Evolutionary conservation across 805 yeast species (phyloP).

Genomic region (Osmozyma mogii): DNA sequence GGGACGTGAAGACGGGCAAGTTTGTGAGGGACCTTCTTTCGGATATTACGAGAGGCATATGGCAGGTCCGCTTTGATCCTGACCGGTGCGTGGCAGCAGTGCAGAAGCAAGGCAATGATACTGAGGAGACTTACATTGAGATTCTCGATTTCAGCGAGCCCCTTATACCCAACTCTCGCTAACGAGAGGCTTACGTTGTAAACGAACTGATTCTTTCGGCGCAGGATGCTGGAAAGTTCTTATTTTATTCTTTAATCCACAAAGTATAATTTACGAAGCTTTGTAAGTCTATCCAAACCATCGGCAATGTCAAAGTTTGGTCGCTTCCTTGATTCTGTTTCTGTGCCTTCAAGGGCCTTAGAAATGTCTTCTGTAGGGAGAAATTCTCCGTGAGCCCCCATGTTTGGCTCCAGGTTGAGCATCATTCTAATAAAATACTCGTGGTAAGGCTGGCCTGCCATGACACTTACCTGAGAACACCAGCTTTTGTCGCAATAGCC

Average conservation of each 20-base stretch:
- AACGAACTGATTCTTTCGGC: not conserved
- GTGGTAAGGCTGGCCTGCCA: conserved; percentile 9
- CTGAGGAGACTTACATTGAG: conserved; percentile 64
- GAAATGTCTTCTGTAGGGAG: conserved; percentile 9
- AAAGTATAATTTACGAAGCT: conserved; percentile 29
- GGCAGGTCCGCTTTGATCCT: conserved; percentile 90
- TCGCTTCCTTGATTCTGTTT: conserved; percentile 10
- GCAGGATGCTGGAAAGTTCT: too few species aligned
- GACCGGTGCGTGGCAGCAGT: conserved; percentile 88
- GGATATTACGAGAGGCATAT: conserved; percentile 76
- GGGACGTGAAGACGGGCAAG: conserved; percentile 76
- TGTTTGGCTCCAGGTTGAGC: conserved; percentile 13
- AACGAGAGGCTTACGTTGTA: not conserved
- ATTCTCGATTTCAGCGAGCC: conserved; percentile 67
- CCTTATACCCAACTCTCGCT: conserved; percentile 6
- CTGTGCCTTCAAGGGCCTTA: conserved; percentile 7
- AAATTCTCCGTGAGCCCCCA: conserved; percentile 22
- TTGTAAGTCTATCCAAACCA: conserved; percentile 24
- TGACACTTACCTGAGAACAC: conserved; percentile 21
- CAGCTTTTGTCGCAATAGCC: conserved; percentile 32
- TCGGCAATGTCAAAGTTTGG: conserved; percentile 23
- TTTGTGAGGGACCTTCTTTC: conserved; percentile 65
- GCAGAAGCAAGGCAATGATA: conserved; percentile 45
- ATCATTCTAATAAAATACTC: conserved; percentile 20
- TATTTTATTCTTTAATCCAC: too few species aligned